Percentiles rank a stretch among this genome's conserved stretches.
These are phyloP conservation scores for Paramecium pentaurelia DNA, from an alignment of 73 alveolate genomes.

Conservation along the genomic window DNA sequence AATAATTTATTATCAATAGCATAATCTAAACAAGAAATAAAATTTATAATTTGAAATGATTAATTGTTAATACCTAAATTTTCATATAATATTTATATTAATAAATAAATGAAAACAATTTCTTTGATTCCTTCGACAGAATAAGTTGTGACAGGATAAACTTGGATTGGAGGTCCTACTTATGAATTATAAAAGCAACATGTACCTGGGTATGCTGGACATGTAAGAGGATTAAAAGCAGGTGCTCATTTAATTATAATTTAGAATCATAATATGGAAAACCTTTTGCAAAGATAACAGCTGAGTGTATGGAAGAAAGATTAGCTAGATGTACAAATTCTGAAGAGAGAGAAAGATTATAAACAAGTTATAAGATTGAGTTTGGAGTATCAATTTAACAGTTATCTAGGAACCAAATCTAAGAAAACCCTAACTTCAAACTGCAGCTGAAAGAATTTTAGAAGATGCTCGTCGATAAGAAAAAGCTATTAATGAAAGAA, in stretches of 20 bases:
- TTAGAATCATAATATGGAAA: conserved; percentile 59
- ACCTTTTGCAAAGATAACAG: conserved; percentile 61
- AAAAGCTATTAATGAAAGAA: background rate
- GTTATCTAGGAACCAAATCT: conserved; percentile 48
- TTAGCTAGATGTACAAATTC: conserved; percentile 30
- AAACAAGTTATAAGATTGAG: conserved; percentile 44
- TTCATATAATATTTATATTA: background rate
- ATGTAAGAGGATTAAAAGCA: conserved; percentile 59
- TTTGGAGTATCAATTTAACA: conserved; percentile 21
- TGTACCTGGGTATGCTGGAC: conserved; percentile 64
- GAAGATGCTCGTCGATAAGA: conserved; percentile 14
- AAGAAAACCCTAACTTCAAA: conserved; percentile 31
- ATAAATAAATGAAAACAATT: conserved; percentile 46
- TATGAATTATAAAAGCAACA: conserved; percentile 55
- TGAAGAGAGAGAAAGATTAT: conserved; percentile 51
- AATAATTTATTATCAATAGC: no score
- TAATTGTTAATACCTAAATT: background rate
- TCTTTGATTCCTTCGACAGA: conserved; percentile 49
- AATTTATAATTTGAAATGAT: background rate
- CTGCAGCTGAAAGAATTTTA: conserved; percentile 47
- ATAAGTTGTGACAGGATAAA: conserved; percentile 47
- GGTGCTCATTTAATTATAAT: background rate
- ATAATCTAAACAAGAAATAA: no score
- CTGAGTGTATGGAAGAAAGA: conserved; percentile 61
- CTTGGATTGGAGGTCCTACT: conserved; percentile 64